phyloP scores from a whole-genome alignment of 345 rosid genomes.

The Carallia brachiata region DNA sequence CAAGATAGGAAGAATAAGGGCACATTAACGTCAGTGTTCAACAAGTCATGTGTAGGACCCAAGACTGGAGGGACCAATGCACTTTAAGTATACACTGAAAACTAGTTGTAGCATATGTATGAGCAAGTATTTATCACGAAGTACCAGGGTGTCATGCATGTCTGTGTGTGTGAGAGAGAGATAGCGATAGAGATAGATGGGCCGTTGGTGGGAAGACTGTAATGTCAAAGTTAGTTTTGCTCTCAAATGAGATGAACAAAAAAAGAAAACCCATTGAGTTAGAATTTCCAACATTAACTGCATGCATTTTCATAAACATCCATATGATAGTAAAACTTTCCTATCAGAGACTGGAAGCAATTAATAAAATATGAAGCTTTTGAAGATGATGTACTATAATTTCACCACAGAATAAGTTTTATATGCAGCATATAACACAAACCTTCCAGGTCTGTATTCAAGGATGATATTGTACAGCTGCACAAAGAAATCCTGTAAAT shows the following conservation, averaged over 20 bases:
- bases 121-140: not conserved
- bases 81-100: not conserved
- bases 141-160: no score
- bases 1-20: not conserved
- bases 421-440: constrained; percentile 21
- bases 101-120: not conserved
- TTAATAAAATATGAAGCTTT: not conserved
- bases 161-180: not conserved
- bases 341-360: no score
- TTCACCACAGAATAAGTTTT: not conserved
- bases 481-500: constrained; percentile 84
- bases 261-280: no score
- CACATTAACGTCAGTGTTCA: not conserved
- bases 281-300: no score
- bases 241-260: no score
- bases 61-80: not conserved
- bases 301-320: no score
- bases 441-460: constrained; percentile 97
- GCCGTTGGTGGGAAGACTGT: no score
- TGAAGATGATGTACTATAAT: no score
- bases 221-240: no score
- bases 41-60: not conserved
- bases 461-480: constrained; percentile 87
- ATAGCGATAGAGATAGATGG: no score
- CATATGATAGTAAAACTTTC: no score